Percentiles rank a stretch among this genome's conserved stretches.
Evolutionary conservation across 2,329 filamentous ascomycete species (phyloP).

Genomic region (Pseudogymnoascus pannorum): DNA sequence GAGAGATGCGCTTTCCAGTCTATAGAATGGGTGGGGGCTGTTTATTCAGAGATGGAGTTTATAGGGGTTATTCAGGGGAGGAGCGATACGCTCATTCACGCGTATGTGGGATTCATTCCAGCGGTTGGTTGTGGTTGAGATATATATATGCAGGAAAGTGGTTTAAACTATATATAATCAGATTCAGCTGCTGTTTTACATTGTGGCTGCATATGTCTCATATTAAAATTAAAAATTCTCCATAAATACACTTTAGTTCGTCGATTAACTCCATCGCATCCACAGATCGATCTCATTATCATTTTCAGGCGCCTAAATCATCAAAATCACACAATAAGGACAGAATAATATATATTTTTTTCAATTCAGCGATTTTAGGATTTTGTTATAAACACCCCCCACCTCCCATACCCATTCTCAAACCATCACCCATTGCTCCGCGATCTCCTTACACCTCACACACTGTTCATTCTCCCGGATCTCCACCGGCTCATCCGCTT

Average conservation of each 20-base stretch:
- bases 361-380: not conserved
- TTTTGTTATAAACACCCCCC: not conserved
- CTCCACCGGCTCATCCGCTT: not conserved
- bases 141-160: no score
- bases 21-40: not conserved
- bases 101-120: not conserved
- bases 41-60: not conserved
- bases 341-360: not conserved
- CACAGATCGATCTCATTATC: no score
- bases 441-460: not conserved
- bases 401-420: not conserved
- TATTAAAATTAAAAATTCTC: not conserved
- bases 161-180: not conserved
- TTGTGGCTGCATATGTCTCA: not conserved
- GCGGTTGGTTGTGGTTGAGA: not conserved
- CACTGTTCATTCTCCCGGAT: not conserved
- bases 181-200: not conserved
- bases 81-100: not conserved
- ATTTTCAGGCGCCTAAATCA: no score
- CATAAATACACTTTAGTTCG: not conserved
- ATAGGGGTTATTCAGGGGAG: not conserved
- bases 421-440: not conserved
- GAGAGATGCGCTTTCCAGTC: not conserved
- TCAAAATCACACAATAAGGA: not conserved
- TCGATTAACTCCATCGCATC: not conserved